These are phyloP conservation scores for Sugiyamaella neomexicana DNA, from an alignment of 1,139 yeast genomes.

Conservation along the genomic window DNA sequence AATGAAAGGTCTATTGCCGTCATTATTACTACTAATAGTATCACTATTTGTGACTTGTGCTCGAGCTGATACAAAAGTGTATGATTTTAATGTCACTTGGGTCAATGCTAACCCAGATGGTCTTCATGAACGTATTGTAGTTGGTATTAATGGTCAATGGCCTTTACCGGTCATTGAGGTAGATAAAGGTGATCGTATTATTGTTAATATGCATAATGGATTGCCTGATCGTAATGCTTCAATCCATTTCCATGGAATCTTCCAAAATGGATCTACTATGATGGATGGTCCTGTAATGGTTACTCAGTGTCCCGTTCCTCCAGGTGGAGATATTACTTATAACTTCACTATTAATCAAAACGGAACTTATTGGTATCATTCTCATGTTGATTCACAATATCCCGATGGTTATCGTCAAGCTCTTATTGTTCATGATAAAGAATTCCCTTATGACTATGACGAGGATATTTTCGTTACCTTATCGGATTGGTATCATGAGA, in stretches of 20 bases:
- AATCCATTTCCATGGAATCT: slow-evolving; percentile 89
- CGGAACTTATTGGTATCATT: slow-evolving; percentile 95
- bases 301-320: slow-evolving; percentile 84
- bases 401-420: slow-evolving; percentile 90
- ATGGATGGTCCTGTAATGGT: slow-evolving; percentile 91
- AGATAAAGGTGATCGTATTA: slow-evolving; percentile 72
- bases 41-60: slow-evolving; percentile 25
- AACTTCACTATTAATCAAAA: slow-evolving; percentile 85
- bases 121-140: slow-evolving; percentile 56
- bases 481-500: slow-evolving; percentile 83
- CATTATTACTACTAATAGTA: slow-evolving; percentile 19
- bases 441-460: slow-evolving; percentile 61
- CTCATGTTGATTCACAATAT: slow-evolving; percentile 82
- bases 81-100: slow-evolving; percentile 75
- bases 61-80: slow-evolving; percentile 59
- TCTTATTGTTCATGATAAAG: slow-evolving; percentile 64
- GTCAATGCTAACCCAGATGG: slow-evolving; percentile 79
- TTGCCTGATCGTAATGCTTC: slow-evolving; percentile 63
- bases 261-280: slow-evolving; percentile 67
- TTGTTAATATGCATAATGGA: slow-evolving; percentile 67
- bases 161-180: slow-evolving; percentile 81
- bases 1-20: slow-evolving; percentile 11
- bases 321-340: slow-evolving; percentile 64
- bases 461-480: slow-evolving; percentile 70
- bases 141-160: slow-evolving; percentile 80